phyloP scores from a whole-genome alignment of 345 rosid genomes.

The Eucalyptus tenuipes region DNA sequence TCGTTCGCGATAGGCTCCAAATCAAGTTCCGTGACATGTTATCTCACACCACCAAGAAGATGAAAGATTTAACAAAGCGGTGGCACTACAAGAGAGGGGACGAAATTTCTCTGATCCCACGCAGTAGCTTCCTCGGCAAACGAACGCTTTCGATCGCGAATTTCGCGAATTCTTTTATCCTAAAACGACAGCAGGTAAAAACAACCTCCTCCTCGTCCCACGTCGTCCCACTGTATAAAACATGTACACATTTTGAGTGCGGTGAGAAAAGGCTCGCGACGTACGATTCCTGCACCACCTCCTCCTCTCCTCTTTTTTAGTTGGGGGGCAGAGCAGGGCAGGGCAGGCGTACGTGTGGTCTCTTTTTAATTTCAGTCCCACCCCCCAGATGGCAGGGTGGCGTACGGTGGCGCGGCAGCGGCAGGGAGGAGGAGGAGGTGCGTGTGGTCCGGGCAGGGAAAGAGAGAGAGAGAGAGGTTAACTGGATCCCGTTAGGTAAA shows the following conservation, averaged over 20 bases:
- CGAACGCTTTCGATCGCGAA: not conserved
- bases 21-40: not conserved
- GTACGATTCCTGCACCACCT: not conserved
- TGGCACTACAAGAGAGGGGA: not conserved
- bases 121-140: not conserved
- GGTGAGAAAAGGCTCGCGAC: not conserved
- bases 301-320: not conserved
- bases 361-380: not conserved
- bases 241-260: too few species aligned
- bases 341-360: not conserved
- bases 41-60: too few species aligned
- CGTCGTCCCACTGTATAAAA: not conserved
- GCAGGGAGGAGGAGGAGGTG: not conserved
- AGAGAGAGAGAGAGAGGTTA: not conserved
- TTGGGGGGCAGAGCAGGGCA: not conserved
- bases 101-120: not conserved
- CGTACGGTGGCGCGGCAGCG: not conserved
- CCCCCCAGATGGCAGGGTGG: not conserved
- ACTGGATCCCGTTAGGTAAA: conserved; percentile 1
- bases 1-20: rapidly evolving
- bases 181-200: too few species aligned
- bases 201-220: too few species aligned
- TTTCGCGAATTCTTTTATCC: not conserved
- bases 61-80: not conserved
- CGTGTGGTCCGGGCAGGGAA: not conserved